Evolutionary conservation across 805 yeast species (phyloP).

Genomic region (Candida insectalens): DNA sequence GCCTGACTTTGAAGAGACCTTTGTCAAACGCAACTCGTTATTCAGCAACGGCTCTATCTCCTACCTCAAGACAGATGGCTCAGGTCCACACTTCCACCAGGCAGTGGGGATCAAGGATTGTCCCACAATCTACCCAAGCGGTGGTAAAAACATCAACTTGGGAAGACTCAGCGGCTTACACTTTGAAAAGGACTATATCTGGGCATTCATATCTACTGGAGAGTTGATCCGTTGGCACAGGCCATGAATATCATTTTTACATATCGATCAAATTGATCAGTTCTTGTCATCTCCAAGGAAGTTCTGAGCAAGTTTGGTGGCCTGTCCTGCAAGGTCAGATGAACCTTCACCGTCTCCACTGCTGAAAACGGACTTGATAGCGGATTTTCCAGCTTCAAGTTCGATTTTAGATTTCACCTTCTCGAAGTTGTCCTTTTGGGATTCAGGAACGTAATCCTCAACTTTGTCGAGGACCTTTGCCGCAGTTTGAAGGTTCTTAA

Average conservation of each 20-base stretch:
- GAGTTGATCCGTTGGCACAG: slow-evolving; percentile 31
- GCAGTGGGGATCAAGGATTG: slow-evolving; percentile 14
- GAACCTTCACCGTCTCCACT: background rate
- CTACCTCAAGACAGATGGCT: slow-evolving; percentile 1
- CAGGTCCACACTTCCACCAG: slow-evolving; percentile 13
- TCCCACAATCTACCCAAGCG: slow-evolving; percentile 25
- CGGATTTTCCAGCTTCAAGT: background rate
- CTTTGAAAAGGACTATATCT: slow-evolving; percentile 22
- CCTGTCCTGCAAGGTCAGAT: no score
- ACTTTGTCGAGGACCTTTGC: slow-evolving; percentile 66
- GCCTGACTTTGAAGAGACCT: background rate
- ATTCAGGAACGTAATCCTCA: slow-evolving; percentile 66
- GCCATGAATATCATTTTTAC: no score
- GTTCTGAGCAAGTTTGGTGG: no score
- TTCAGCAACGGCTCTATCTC: slow-evolving; percentile 1
- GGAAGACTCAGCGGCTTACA: slow-evolving; percentile 25
- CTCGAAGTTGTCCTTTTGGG: slow-evolving; percentile 55
- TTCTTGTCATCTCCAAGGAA: background rate
- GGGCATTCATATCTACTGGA: slow-evolving; percentile 29
- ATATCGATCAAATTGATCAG: background rate
- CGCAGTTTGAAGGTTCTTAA: no score
- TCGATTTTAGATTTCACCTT: slow-evolving; percentile 1
- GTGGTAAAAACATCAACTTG: slow-evolving; percentile 21
- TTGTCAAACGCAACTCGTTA: background rate
- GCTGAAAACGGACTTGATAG: slow-evolving; percentile 23